Conservation (phyloP, 176 grass and related monocot species). For the Lolium perenne region DNA sequence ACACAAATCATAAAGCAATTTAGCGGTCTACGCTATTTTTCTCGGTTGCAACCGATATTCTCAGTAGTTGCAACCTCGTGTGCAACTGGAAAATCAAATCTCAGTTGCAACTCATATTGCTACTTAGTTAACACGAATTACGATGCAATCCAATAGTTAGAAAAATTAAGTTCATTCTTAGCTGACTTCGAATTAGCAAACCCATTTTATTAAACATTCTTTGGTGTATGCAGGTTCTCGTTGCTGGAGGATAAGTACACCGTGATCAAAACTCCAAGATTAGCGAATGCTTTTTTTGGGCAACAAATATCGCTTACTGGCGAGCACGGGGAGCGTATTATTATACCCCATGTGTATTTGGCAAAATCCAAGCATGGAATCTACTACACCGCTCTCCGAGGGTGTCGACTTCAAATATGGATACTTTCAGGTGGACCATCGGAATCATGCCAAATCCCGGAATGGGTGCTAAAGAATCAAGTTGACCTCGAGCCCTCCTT, state of each 20-base stretch:
- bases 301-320: background rate
- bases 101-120: too few relatives aligned
- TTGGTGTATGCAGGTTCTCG: background rate
- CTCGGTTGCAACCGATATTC: too few relatives aligned
- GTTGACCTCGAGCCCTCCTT: background rate
- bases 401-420: background rate
- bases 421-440: background rate
- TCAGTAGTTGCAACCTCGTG: too few relatives aligned
- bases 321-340: background rate
- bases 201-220: background rate
- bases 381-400: background rate
- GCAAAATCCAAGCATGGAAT: slow-evolving; percentile 10
- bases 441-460: background rate
- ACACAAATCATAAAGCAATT: too few relatives aligned
- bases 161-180: too few relatives aligned
- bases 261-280: slow-evolving; percentile 1
- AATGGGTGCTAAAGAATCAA: slow-evolving; percentile 1
- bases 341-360: background rate
- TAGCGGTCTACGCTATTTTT: too few relatives aligned
- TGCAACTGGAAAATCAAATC: too few relatives aligned
- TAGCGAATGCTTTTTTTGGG: background rate
- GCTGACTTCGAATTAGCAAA: too few relatives aligned
- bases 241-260: background rate
- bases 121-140: too few relatives aligned
- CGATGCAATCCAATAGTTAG: too few relatives aligned